Base-by-base conservation (phyloP, 257 asterid species). In the Ilex asprella region DNA sequence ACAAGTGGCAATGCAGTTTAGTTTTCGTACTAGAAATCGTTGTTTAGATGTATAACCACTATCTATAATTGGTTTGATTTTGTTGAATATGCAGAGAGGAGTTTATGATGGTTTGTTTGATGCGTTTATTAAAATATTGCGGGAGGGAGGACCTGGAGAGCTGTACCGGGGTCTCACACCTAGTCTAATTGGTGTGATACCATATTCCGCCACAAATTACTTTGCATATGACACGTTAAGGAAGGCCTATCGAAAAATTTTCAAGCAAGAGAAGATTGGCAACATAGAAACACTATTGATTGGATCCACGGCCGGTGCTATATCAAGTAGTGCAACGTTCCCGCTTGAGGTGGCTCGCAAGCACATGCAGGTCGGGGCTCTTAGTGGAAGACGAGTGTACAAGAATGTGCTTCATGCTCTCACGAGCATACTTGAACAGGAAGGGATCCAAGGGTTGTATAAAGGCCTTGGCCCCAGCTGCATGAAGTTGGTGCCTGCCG, bases 321-420 rank as follows among this genome's bases (percentile, higher is more conserved):
- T 92, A 61, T 93, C 99, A 2, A 93, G 99, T 86, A 85, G 73
- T 12, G 96, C 99, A 2, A 93, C 97, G 0, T 93, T 93, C 59
- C 97, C 99, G 2, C 79, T 93, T 2, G 99, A 93, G 78, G 99
- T 93, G 63, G 97, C 96, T 35, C 93, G 99, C 11, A 89, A 87
- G 76, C 97, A 82, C 56, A 93, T 89, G 97, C 97, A 93, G 72
- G 94, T 82, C 2, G 96, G 97, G 27, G 96, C 97, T 2, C 78
- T 93, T 30, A 83, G 91, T 12, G 99, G 99, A 16, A 82, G 95
- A 68, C 80, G 75, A 72, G 95, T 79, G 56, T 89, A 93, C 86
- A 81, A 76, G 58, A 85, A 93, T 13, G 81, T 93, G 73, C 78
- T 93, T 61, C 99, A 93, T 30, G 97, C 99, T 8, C 91, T 93